phyloP scores from a whole-genome alignment of 2,329 filamentous ascomycete species.

The Conoideocrella luteorostrata region DNA sequence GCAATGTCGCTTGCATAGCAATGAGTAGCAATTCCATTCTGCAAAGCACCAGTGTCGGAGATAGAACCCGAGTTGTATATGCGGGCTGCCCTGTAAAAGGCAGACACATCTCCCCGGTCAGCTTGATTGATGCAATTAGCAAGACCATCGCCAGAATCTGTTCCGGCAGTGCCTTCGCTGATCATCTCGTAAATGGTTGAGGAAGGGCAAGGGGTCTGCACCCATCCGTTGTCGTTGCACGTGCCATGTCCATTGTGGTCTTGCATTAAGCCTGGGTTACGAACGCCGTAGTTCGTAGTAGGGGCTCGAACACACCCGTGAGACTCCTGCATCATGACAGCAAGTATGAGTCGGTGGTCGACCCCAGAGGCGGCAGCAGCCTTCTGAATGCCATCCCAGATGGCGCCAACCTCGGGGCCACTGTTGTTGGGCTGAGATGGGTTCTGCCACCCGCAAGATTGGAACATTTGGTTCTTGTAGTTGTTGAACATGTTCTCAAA shows the following conservation, averaged over 20 bases:
- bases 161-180: conserved; percentile 35
- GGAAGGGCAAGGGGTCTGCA: conserved; percentile 21
- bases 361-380: conserved; percentile 23
- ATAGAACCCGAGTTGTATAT: conserved; percentile 44
- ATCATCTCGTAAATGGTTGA: conserved; percentile 23
- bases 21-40: conserved; percentile 34
- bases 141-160: conserved; percentile 27
- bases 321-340: conserved; percentile 39
- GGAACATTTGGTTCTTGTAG: conserved; percentile 18
- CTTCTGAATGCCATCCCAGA: conserved; percentile 26
- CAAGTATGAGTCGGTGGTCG: conserved; percentile 35
- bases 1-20: conserved; percentile 31
- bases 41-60: conserved; percentile 27
- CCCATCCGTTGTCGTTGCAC: conserved; percentile 34
- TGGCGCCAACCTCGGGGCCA: conserved; percentile 16
- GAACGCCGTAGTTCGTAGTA: conserved; percentile 33
- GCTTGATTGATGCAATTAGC: too few species aligned
- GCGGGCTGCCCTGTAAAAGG: conserved; percentile 39
- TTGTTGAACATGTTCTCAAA: conserved; percentile 24
- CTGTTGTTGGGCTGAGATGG: conserved; percentile 13
- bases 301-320: conserved; percentile 36
- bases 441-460: conserved; percentile 12
- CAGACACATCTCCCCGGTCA: conserved; percentile 11
- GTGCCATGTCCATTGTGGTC: conserved; percentile 27
- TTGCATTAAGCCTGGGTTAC: conserved; percentile 37